phyloP scores from a whole-genome alignment of 352 stramenopile species.

The Pythium graminicola region DNA sequence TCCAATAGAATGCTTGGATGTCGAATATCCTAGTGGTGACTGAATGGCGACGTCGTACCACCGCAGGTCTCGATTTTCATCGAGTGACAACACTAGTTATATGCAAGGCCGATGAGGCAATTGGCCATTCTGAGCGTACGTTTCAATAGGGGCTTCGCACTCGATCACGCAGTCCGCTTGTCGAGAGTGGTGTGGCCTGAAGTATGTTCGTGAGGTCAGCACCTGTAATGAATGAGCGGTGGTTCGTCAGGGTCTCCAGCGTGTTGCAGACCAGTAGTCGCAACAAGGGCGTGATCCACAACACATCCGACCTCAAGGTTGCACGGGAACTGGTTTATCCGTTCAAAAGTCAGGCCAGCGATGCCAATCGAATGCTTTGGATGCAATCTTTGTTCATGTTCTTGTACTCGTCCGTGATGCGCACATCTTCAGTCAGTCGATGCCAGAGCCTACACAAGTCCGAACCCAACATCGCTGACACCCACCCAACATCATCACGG shows the following conservation, averaged over 20 bases:
- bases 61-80: too few relatives aligned
- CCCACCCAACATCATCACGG: background rate
- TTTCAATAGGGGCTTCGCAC: too few relatives aligned
- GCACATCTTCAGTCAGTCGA: background rate
- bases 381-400: background rate
- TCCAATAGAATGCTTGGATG: too few relatives aligned
- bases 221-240: background rate
- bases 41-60: too few relatives aligned
- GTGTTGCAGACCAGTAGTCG: background rate
- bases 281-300: too few relatives aligned
- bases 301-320: background rate
- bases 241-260: background rate
- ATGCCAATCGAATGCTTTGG: background rate
- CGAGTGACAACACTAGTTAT: too few relatives aligned
- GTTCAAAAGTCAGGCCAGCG: background rate
- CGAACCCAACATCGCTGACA: background rate
- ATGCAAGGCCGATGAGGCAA: too few relatives aligned
- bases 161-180: too few relatives aligned
- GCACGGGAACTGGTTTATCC: background rate
- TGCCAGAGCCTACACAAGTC: constrained; percentile 2
- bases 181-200: too few relatives aligned
- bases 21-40: too few relatives aligned
- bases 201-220: background rate
- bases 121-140: too few relatives aligned
- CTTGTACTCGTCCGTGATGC: background rate